Evolutionary conservation across 495 filamentous ascomycete genomes (phyloP).

Genomic region (Annulohypoxylon stygium): DNA sequence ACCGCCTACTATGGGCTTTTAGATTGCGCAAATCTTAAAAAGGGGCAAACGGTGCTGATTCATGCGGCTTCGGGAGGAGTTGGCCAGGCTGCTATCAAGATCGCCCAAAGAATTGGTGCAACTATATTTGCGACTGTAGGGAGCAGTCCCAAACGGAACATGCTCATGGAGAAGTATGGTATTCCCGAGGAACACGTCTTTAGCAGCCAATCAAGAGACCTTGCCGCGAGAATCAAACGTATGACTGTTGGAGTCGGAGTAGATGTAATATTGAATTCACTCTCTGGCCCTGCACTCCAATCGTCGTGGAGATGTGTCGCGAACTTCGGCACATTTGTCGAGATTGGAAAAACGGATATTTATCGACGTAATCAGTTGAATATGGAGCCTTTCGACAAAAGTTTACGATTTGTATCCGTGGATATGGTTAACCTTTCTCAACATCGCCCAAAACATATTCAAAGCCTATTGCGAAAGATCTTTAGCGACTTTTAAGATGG

Average conservation of each 20-base stretch:
- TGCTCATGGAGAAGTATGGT: not conserved
- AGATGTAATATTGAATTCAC: not conserved
- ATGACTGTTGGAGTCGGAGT: not conserved
- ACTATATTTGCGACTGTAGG: not conserved
- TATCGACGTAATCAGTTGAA: conserved; percentile 5
- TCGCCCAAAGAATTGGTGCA: not conserved
- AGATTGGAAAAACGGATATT: not conserved
- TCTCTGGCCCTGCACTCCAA: not conserved
- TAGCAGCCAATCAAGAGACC: not conserved
- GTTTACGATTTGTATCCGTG: not conserved
- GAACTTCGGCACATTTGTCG: not conserved
- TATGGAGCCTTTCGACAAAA: conserved; percentile 2
- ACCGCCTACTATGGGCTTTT: not conserved
- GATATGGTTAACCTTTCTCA: not conserved
- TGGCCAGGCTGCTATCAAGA: not conserved
- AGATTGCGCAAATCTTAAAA: not conserved
- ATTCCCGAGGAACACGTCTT: not conserved
- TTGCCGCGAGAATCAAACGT: not conserved
- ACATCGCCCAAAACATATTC: not conserved
- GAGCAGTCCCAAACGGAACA: not conserved
- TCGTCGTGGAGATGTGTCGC: not conserved
- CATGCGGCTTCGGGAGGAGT: conserved; percentile 1
- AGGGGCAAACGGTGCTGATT: not conserved
- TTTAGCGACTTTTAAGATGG: not conserved
- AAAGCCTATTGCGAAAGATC: not conserved